Evolutionary conservation across 768 basidiomycete species (phyloP).

Genomic region (Suillus ampliporus): DNA sequence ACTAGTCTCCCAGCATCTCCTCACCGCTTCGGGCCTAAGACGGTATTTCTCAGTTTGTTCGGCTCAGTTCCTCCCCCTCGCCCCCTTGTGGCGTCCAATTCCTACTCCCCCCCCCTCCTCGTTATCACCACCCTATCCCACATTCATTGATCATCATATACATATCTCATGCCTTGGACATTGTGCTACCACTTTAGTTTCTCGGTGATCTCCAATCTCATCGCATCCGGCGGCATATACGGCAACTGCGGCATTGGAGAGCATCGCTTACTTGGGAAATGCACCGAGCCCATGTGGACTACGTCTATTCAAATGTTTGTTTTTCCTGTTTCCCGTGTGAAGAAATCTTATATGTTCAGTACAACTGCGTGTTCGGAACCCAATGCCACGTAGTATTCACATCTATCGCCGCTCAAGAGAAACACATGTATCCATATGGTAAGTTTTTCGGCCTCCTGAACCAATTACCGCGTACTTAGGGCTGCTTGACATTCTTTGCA

Average conservation of each 20-base stretch:
- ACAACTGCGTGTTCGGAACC: constrained; percentile 32
- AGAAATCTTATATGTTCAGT: constrained; percentile 19
- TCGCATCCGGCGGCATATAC: constrained; percentile 19
- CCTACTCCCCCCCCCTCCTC: constrained; percentile 14
- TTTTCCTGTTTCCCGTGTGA: constrained; percentile 25
- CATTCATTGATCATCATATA: constrained; percentile 18
- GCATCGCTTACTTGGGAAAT: constrained; percentile 14
- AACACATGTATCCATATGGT: constrained; percentile 33
- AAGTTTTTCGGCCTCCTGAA: constrained; percentile 19
- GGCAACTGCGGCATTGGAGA: constrained; percentile 14
- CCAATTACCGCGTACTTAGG: constrained; percentile 7
- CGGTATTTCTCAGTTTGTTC: constrained; percentile 33
- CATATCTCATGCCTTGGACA: constrained; percentile 14
- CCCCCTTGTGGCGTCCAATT: constrained; percentile 23
- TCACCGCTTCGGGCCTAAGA: constrained; percentile 33
- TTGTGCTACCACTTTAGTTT: constrained; percentile 1
- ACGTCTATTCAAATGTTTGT: constrained; percentile 28
- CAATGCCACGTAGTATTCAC: constrained; percentile 35
- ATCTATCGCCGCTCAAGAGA: constrained; percentile 38
- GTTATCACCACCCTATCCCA: constrained; percentile 29
- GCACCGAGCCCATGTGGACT: constrained; percentile 12
- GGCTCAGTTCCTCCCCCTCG: constrained; percentile 27
- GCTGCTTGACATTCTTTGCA: background rate
- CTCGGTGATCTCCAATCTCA: constrained; percentile 14
- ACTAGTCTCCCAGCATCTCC: constrained; percentile 22